These are phyloP conservation scores for Neonectria sp. DNA, from an alignment of 2,329 filamentous ascomycete species.

Conservation along the genomic window DNA sequence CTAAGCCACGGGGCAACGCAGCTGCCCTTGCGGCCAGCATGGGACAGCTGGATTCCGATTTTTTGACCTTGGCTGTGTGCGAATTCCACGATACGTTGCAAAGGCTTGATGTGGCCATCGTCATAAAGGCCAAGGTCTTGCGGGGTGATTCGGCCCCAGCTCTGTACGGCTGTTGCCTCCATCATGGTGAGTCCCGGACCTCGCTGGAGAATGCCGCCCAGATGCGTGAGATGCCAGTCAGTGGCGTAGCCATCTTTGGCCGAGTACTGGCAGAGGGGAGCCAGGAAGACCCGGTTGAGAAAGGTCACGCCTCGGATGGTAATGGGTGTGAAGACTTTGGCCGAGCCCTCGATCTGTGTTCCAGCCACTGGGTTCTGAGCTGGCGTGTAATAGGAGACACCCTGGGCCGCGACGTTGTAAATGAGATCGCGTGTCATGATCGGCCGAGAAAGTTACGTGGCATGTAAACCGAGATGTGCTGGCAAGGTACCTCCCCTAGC, in stretches of 20 bases:
- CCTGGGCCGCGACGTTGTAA: too few species aligned
- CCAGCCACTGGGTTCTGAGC: too few species aligned
- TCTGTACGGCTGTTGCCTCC: conserved; percentile 16
- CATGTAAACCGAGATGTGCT: too few species aligned
- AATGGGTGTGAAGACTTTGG: background rate
- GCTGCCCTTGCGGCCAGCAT: conserved; percentile 12
- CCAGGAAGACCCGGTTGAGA: conserved; percentile 30
- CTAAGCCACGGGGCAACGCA: conserved; percentile 15
- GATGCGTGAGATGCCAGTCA: conserved; percentile 27
- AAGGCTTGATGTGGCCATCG: conserved; percentile 17
- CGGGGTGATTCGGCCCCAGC: conserved; percentile 20
- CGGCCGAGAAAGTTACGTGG: too few species aligned
- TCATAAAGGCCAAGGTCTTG: conserved; percentile 25
- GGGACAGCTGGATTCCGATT: conserved; percentile 17
- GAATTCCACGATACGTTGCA: conserved; percentile 17
- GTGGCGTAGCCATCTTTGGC: conserved; percentile 26
- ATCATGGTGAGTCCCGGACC: conserved; percentile 16
- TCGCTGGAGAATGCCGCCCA: conserved; percentile 26
- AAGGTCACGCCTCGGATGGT: conserved; percentile 27
- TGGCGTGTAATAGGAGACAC: too few species aligned
- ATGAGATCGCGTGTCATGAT: too few species aligned
- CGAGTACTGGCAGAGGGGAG: conserved; percentile 30
- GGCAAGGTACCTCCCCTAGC: too few species aligned
- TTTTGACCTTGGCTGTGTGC: conserved; percentile 19
- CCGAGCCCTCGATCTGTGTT: too few species aligned